Evolutionary conservation across 75 land plant genomes (phyloP).

Genomic region (Larix kaempferi): DNA sequence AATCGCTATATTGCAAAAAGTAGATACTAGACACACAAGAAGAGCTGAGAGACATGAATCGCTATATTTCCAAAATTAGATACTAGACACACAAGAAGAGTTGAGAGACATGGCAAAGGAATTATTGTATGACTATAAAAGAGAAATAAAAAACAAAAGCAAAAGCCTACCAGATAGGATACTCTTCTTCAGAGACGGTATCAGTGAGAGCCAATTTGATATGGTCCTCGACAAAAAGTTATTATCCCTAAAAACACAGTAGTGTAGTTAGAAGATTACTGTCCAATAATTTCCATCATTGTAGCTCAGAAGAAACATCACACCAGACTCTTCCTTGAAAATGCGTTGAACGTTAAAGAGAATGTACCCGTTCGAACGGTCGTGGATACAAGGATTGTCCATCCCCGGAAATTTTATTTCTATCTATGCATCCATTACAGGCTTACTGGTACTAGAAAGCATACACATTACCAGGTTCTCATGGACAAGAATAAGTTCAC

Average conservation of each 20-base stretch:
- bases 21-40: constrained; percentile 20
- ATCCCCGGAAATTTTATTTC: constrained; percentile 53
- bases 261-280: constrained; percentile 1
- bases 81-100: constrained; percentile 28
- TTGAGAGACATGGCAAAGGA: constrained; percentile 45
- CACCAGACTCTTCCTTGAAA: constrained; percentile 31
- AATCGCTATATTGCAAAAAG: constrained; percentile 42
- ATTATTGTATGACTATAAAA: constrained; percentile 27
- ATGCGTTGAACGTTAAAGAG: neutral
- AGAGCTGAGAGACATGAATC: neutral
- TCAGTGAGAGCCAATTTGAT: constrained; percentile 51
- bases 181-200: constrained; percentile 51
- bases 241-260: constrained; percentile 22
- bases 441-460: constrained; percentile 52
- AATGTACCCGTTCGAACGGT: constrained; percentile 58
- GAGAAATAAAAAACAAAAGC: too few species aligned
- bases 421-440: constrained; percentile 58
- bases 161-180: constrained; percentile 26
- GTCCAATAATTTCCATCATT: constrained; percentile 37
- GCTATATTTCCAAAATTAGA: constrained; percentile 39
- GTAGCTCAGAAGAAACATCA: constrained; percentile 60
- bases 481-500: constrained; percentile 42
- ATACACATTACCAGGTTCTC: constrained; percentile 50
- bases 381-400: constrained; percentile 43
- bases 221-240: constrained; percentile 49